Evolutionary conservation across 768 basidiomycete genomes (phyloP), one percentile per base, ranked within the genome.

Genomic region (Cyclocybe aegerita): DNA sequence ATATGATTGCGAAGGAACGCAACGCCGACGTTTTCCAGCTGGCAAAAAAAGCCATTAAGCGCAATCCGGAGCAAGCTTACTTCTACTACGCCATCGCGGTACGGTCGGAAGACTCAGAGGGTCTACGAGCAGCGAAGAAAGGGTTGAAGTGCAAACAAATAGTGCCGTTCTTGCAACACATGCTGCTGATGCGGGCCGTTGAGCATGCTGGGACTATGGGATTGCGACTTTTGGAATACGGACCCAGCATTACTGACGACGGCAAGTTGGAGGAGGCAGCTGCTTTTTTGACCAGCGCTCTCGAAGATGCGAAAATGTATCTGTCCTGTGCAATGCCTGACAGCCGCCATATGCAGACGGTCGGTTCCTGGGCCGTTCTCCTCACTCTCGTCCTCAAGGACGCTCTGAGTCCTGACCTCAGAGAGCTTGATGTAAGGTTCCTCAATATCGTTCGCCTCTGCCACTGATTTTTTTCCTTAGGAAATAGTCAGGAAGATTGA

Each of bases 81-180:
- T 85, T 79, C 61, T 82, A 85, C 52, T 85, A 87, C 52, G 79
- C 78, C 14, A 71, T 84, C 51, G 76, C 79, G 0, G 68, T 86
- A 23, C 72, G 74, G 0, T 65, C 72, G 1, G 72, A 85, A 52
- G 60, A 68, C 36, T 68, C 72, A 5, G 70, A 73, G n/a, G 84
- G 81, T 1, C 68, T 87, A 17, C 75, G 81, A 7, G 81, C 76
- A 0, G 79, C 82, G 53, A 86, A 86, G 71, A 81, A 86, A 59
- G 85, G 85, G 1, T 53, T 86, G 57, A 84, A 81, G 59, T 78
- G 80, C 68, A 74, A 73, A 51, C 61, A 70, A 11, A 75, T 71
- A 10, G 76, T 82, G 10, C 74, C 79, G 2, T 88, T 85, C 52
- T 63, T 87, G 5, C 74, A 74, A 38, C 77, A 74, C 49, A 76